These are phyloP conservation scores for Tolypocladium tundrense DNA, from an alignment of 2,329 filamentous ascomycete genomes.

Conservation along the genomic window DNA sequence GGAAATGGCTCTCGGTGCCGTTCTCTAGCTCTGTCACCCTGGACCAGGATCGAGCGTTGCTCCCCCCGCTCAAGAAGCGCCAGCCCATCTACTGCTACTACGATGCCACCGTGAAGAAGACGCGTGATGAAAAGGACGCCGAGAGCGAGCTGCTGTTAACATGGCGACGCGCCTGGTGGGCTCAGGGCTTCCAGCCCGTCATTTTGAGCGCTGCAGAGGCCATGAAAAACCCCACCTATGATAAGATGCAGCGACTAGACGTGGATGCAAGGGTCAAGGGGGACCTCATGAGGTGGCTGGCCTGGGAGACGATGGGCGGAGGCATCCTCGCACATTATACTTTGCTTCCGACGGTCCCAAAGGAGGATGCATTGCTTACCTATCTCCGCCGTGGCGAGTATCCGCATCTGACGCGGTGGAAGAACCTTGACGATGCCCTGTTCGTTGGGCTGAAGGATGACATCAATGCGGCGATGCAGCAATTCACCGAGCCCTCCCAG, in stretches of 20 bases:
- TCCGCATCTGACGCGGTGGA: constrained; percentile 62
- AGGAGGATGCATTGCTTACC: constrained; percentile 60
- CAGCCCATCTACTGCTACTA: constrained; percentile 87
- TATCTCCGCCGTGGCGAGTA: constrained; percentile 70
- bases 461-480: constrained; percentile 52
- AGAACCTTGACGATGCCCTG: constrained; percentile 59
- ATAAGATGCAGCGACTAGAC: constrained; percentile 53
- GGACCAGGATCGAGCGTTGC: constrained; percentile 72
- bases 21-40: constrained; percentile 74
- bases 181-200: constrained; percentile 78
- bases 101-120: constrained; percentile 54
- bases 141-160: constrained; percentile 72
- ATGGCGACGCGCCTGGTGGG: constrained; percentile 94
- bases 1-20: constrained; percentile 74
- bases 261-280: constrained; percentile 51
- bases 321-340: constrained; percentile 71
- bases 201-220: constrained; percentile 74
- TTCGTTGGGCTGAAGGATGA: constrained; percentile 59
- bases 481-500: constrained; percentile 44
- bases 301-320: constrained; percentile 84
- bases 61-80: constrained; percentile 64
- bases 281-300: constrained; percentile 77
- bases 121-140: constrained; percentile 54
- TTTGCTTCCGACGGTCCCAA: constrained; percentile 73
- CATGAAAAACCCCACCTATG: constrained; percentile 70